Evolutionary conservation across 2,329 filamentous ascomycete genomes (phyloP), one percentile per base, ranked within the genome.

Genomic region (Clonostachys byssicola): DNA sequence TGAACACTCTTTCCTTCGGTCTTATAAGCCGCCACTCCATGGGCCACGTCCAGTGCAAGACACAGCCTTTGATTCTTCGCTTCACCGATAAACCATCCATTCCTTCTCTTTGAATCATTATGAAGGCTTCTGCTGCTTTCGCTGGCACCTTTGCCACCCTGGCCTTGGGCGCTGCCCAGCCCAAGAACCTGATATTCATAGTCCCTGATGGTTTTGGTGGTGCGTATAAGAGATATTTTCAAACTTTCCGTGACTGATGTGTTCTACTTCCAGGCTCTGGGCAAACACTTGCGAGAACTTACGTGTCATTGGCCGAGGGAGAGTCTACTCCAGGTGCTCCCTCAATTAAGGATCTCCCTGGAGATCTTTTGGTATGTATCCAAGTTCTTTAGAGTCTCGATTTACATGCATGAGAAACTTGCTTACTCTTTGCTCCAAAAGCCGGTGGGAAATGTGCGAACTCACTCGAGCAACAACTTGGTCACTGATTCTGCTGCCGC

Each of bases 401-500:
- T 6, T 23, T 23, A 30, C 33, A 23, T 35, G 23, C 13, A 47
- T 40, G 20, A 14, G 40, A 7, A 42, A 42, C 3, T 10, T 10
- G 23, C 23, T 30, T 30, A 30, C 8, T 30, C 23, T 10, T 30
- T 30, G 23, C 34, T 9, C n/a, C 6, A 10, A 42, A 16, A 52
- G 50, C 36, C 47, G 16, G 40, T 51, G n/a, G 52, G 52, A 14
- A 48, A 46, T 41, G 45, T 43, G 20, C 51, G 54, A 23, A 59
- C 58, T 16, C 53, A 53, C 40, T 53, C 58, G 5, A 55, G 45
- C 48, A 57, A 67, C 52, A 65, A 63, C 17, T 52, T 68, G 3
- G 60, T 70, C 35, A 67, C 66, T 9, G 66, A 68, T 46, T 68
- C 65, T 17, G 63, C 63, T 10, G 64, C 64, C 18, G 60, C 62